Evolutionary conservation across 306 rosid genomes (phyloP).

Genomic region (Medicago truncatula): MtrunA17r5.0-ANR NC_053044.1:44235001-44235500

Average conservation of each 20-base stretch:
- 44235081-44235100: conserved; percentile 19
- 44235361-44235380: conserved; percentile 98
- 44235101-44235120: conserved; percentile 13
- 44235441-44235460: conserved; percentile 17
- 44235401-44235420: conserved; percentile 74
- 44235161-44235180: not conserved
- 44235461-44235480: conserved; percentile 23
- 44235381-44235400: conserved; percentile 92
- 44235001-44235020: conserved; percentile 9
- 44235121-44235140: not conserved
- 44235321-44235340: conserved; percentile 98
- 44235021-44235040: conserved; percentile 10
- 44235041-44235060: conserved; percentile 24
- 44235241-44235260: conserved; percentile 11
- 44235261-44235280: conserved; percentile 8
- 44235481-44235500: conserved; percentile 36
- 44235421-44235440: conserved; percentile 2
- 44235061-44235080: not conserved
- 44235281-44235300: conserved; percentile 1
- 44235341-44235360: conserved; percentile 99
- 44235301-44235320: conserved; percentile 73
- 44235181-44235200: not conserved
- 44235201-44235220: conserved; percentile 6
- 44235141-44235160: conserved; percentile 4
- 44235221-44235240: conserved; percentile 21